A percentile compares a stretch with the other conserved stretches of the same genome.
These are phyloP conservation scores for Kwoniella pini DNA, from an alignment of 768 basidiomycete species.

Conservation along the genomic window DNA sequence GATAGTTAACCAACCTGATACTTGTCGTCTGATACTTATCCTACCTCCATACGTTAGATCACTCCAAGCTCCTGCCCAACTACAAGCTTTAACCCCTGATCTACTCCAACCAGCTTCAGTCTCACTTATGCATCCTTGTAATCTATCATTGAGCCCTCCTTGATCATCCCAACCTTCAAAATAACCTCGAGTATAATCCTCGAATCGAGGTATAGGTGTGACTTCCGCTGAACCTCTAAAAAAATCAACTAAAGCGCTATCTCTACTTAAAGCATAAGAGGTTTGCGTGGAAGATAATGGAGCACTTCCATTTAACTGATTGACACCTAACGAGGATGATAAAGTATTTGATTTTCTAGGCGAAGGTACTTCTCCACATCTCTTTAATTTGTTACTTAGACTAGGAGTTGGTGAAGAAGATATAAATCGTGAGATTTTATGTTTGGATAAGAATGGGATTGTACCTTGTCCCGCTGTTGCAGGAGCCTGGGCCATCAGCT, in stretches of 20 bases:
- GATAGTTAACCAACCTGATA: constrained; percentile 2
- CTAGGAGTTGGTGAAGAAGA: background rate
- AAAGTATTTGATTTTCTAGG: background rate
- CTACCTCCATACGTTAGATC: background rate
- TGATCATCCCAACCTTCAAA: background rate
- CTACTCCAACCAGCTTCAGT: constrained; percentile 8
- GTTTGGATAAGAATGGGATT: constrained; percentile 6
- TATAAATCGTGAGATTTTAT: constrained; percentile 5
- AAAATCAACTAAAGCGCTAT: constrained; percentile 7
- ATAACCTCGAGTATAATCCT: background rate
- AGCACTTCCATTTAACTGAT: background rate
- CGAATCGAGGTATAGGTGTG: constrained; percentile 4
- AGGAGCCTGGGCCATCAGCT: background rate
- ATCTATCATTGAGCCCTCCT: too few species aligned
- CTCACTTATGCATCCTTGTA: constrained; percentile 2
- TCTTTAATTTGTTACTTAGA: background rate
- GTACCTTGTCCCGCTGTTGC: background rate
- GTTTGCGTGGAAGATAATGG: background rate
- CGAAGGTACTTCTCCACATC: background rate
- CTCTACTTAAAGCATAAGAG: background rate
- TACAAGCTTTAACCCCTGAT: background rate
- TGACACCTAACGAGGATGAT: background rate
- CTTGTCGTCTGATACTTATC: background rate
- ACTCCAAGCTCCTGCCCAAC: background rate
- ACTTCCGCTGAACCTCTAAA: constrained; percentile 11